Percentiles rank a stretch among this genome's conserved stretches.
Conservation (phyloP, 768 basidiomycete genomes). For the Tubosaeta sp. region DNA sequence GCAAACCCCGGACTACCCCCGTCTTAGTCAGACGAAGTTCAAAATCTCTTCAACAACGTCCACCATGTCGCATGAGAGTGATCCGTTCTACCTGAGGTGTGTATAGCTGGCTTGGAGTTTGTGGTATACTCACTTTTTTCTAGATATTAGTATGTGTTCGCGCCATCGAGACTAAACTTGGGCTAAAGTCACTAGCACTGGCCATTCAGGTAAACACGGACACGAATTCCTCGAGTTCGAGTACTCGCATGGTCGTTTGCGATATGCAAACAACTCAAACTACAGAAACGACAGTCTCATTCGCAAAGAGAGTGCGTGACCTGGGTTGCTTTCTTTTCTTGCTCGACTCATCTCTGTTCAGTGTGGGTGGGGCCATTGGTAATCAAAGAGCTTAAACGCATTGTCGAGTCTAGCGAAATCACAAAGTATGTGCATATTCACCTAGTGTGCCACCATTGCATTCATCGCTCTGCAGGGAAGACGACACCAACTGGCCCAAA, state of each 20-base stretch:
- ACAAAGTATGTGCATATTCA: slow-evolving; percentile 57
- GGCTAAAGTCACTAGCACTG: slow-evolving; percentile 43
- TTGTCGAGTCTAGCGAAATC: slow-evolving; percentile 91
- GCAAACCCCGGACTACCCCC: slow-evolving; percentile 12
- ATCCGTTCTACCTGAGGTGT: slow-evolving; percentile 79
- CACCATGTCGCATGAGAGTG: slow-evolving; percentile 46
- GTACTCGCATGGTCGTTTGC: slow-evolving; percentile 91
- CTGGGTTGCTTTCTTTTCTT: background rate
- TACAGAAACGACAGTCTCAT: slow-evolving; percentile 97
- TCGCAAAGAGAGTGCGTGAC: slow-evolving; percentile 90
- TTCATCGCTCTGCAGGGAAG: slow-evolving; percentile 64
- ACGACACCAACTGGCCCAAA: slow-evolving; percentile 98
- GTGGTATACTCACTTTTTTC: slow-evolving; percentile 11
- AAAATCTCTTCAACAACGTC: slow-evolving; percentile 12
- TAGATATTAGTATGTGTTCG: slow-evolving; percentile 49
- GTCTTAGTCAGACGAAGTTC: background rate
- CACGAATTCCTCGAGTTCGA: slow-evolving; percentile 99
- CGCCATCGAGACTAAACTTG: background rate
- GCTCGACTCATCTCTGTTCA: slow-evolving; percentile 29
- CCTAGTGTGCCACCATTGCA: background rate
- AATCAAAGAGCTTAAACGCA: slow-evolving; percentile 90
- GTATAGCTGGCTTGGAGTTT: slow-evolving; percentile 11
- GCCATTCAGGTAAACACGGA: slow-evolving; percentile 97
- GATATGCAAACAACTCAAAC: slow-evolving; percentile 99
- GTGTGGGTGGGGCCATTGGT: slow-evolving; percentile 95